These are phyloP conservation scores for Nannizziopsis arthrosporioides DNA, from an alignment of 2,329 filamentous ascomycete genomes.

Conservation along the genomic window DNA sequence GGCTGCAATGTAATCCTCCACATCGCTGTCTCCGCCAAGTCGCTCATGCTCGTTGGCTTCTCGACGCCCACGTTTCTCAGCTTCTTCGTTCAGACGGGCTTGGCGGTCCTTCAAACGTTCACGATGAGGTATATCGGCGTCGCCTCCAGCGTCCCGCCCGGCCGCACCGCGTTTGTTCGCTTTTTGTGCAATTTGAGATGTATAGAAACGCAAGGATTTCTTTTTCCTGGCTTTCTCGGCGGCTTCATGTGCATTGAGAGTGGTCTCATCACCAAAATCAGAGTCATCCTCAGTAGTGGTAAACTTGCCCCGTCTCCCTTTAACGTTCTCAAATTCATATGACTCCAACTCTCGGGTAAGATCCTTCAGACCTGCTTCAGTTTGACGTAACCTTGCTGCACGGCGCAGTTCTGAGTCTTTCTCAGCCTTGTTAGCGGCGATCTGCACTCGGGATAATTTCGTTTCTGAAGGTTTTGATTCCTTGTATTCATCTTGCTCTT, in stretches of 20 bases:
- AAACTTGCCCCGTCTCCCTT: constrained; percentile 20
- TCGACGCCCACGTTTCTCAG: constrained; percentile 67
- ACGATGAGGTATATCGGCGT: constrained; percentile 60
- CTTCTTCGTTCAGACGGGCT: constrained; percentile 75
- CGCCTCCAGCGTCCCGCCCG: constrained; percentile 50
- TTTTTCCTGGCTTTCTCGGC: constrained; percentile 81
- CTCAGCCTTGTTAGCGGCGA: constrained; percentile 42
- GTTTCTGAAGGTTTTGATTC: constrained; percentile 22
- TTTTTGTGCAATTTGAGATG: constrained; percentile 92
- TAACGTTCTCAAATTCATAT: constrained; percentile 38
- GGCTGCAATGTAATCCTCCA: constrained; percentile 47
- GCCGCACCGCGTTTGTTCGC: constrained; percentile 62
- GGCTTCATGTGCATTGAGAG: constrained; percentile 63
- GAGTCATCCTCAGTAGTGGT: constrained; percentile 50
- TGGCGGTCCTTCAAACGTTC: constrained; percentile 80
- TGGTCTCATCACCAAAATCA: constrained; percentile 85
- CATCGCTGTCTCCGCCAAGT: constrained; percentile 59
- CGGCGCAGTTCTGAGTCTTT: constrained; percentile 43
- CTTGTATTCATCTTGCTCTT: constrained; percentile 23
- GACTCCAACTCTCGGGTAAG: constrained; percentile 50
- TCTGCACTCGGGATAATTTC: constrained; percentile 39
- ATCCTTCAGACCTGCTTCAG: constrained; percentile 62
- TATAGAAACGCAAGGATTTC: constrained; percentile 94
- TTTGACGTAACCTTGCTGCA: constrained; percentile 42
- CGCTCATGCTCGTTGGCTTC: constrained; percentile 51